Evolutionary conservation across 2,329 filamentous ascomycete species (phyloP), one percentile per base, ranked within the genome.

Genomic region (Chalara sp.): DNA sequence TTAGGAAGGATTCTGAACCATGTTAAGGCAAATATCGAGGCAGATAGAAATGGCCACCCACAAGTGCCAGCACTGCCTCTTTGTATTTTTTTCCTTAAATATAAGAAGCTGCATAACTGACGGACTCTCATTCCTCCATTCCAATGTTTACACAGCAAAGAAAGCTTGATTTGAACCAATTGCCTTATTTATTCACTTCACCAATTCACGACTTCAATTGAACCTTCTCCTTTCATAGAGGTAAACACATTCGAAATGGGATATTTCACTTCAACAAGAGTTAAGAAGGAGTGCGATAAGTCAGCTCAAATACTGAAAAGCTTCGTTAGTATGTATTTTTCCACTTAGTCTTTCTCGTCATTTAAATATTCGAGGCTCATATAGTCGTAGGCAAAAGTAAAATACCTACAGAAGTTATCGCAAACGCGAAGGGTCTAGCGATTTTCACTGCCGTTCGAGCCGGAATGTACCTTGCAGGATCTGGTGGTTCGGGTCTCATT

Each of bases 371-470:
- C 28, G 31, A 46, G 12, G 31, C 49, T 53, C 3, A 53, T 40
- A 47, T 6, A 29, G 29, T 12, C 21, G 3, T 39, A 53, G 47
- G 30, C 3, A 54, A 51, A 45, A 33, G 31, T 11, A 78, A 74
- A 46, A 80, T 81, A 45, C 78, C 78, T 1, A 68, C 71, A 51
- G 72, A 78, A 61, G 82, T 86, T 21, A 83, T 88, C 44, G 70
- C 74, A 52, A 80, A 80, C 61, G 83, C 84, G 4, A 79, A 81
- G 57, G 85, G 84, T 7, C 73, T 88, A 7, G 84, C 83, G 57
- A 84, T 89, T 58, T 88, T 88, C 71, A 87, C 83, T 2, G 84
- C 81, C 1, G 80, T 86, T 65, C 81, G 84, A 49, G 79, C 79
- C 0, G 84, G 83, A 7, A 52, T 55, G 44, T 50, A 47, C 44